Conservation (phyloP, 1,139 yeast genomes). For the Pichia sp. region DNA sequence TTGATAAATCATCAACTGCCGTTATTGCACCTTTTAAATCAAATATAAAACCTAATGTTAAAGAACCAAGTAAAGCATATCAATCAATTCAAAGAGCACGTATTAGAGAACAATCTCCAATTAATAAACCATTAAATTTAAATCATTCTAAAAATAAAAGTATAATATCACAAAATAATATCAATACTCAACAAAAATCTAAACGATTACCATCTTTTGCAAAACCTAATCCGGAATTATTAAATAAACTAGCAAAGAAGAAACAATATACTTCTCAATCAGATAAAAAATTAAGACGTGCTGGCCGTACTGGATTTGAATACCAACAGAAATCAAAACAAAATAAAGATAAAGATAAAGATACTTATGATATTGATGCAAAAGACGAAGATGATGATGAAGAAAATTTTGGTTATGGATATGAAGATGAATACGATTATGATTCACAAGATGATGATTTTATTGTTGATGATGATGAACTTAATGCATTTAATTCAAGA, state of each 20-base stretch:
- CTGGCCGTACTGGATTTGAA: background rate
- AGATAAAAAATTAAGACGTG: background rate
- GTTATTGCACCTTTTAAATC: constrained; percentile 24
- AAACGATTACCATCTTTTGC: constrained; percentile 24
- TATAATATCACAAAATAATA: background rate
- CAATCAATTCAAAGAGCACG: constrained; percentile 15
- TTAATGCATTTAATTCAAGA: constrained; percentile 30
- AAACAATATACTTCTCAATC: constrained; percentile 1
- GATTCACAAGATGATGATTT: constrained; percentile 45
- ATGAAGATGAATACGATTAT: constrained; percentile 29
- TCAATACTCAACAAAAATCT: background rate
- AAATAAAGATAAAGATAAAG: constrained; percentile 7
- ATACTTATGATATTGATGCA: constrained; percentile 23
- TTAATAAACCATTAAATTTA: no score
- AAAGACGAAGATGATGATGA: constrained; percentile 18
- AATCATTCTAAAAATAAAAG: background rate
- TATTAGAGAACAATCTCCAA: background rate
- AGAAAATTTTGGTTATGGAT: constrained; percentile 14
- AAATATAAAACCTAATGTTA: constrained; percentile 8
- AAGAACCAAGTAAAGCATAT: constrained; percentile 15
- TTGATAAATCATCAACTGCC: constrained; percentile 29
- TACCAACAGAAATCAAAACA: background rate
- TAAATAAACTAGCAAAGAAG: constrained; percentile 26
- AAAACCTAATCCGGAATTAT: constrained; percentile 31
- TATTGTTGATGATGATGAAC: constrained; percentile 51